Base-by-base conservation (phyloP, 345 rosid species). In the Geranium rotundifolium region DNA sequence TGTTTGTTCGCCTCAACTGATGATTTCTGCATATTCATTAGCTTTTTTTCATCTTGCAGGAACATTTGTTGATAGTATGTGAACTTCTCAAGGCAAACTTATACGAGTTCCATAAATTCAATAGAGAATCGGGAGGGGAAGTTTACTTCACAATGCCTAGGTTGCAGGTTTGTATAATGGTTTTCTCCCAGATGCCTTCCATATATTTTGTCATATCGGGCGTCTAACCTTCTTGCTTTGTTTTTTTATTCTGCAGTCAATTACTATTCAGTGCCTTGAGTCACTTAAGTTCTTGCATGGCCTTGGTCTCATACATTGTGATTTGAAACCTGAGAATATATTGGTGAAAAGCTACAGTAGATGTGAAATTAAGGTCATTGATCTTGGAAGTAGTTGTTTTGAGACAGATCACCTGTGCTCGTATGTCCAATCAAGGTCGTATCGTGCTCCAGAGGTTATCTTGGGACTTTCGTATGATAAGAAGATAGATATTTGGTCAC, bases 361-460 rank as follows among this genome's bases (percentile, higher is more conserved):
- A 72, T 95, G 99, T 60, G 99, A 95, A 79, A 86, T 90, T 73
- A 95, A 95, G 84, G 96, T 90, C 72, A 95, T 95, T 54, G 99
- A 95, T 79, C 96, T 95, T n/a, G 99, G 99, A 71, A 90, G 99
- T 73, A 90, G 99, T 80, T 95, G 99, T 80, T 95, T 90, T 74
- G 95, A 90, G 87, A 90, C 99, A 2, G 99, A 90, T 74, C 95
- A 95, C 70, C 71, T 95, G 20, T 95, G 96, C 82, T 95, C 99
- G 58, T 95, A 95, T 73, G 99, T 95, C 61, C 99, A 95, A 63
- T 95, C 99, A 13, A 81, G 99, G 74, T 90, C 99, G 12, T 93
- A 93, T 70, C 89, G 97, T 69, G 99, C 99, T 34, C 99, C 97
- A 41, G 99, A 93, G 77, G 99, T 93, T 68, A 86, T 93, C 62